Base-by-base conservation (phyloP, 2,329 filamentous ascomycete species). In the Paraconiothyrium brasiliense region DNA sequence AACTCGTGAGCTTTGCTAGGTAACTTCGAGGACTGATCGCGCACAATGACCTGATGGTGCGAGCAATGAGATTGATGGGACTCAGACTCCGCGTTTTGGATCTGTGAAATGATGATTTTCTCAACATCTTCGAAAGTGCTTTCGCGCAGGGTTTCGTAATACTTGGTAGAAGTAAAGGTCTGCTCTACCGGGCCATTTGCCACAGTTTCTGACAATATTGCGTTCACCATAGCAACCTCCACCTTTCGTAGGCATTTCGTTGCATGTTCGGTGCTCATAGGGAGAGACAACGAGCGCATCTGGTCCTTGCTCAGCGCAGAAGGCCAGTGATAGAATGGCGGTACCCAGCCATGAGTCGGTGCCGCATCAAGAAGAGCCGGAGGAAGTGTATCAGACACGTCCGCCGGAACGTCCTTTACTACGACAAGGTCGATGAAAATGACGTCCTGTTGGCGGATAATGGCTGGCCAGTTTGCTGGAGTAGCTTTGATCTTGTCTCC, bases 281-380 rank as follows among this genome's bases (percentile, higher is more conserved):
- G 22, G n/a, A 50, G 32, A 8, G 50, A 11, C 4, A 22, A n/a
- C 32, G 8, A 14, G 13, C 37, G 9, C 27, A 9, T 34, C 5
- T 51, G 39, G 6, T 47, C 32, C 20, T 37, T 44, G 8, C 34
- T 43, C 8, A 24, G 20, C 24, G 51, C 24, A 10, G 34, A 41
- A 47, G 67, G 69, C 74, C 74, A 77, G n/a, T 66, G 50, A 16
- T 74, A 76, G 44, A 77, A 75, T 0, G 74, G 73, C 16, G 67
- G 69, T 22, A 71, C 58, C 11, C 39, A 57, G 3, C 30, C 58
- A 1, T 35, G 10, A 4, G 32, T 22, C 3, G 5, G 7, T 5
- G 11, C n/a, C 24, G n/a, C 54, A 20, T 7, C 5, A 47, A 34
- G 30, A 7, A 27, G 27, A 47, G 43, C 2, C 27, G 10, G 43